Percentiles rank a stretch among this genome's conserved stretches.
Evolutionary conservation across 2,329 filamentous ascomycete genomes (phyloP).

Genomic region (Aquanectria penicillioides): DNA sequence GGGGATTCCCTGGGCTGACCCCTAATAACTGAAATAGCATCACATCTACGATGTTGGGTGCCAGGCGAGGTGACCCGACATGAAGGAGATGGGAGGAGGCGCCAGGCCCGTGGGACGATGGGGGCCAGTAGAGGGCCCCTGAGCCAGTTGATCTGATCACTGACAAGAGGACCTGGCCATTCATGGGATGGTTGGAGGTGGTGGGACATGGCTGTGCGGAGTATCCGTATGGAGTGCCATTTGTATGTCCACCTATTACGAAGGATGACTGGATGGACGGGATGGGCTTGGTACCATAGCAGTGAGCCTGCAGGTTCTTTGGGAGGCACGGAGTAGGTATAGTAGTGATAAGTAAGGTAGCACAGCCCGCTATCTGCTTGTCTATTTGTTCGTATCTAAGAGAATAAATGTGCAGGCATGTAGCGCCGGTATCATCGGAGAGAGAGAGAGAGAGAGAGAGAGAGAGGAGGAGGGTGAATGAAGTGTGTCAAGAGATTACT

Average conservation of each 20-base stretch:
- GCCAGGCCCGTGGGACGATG: slow-evolving; percentile 16
- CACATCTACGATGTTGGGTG: slow-evolving; percentile 6
- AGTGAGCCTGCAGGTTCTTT: no score
- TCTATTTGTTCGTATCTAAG: no score
- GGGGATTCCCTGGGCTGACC: slow-evolving; percentile 4
- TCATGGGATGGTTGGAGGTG: background rate
- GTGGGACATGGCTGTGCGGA: background rate
- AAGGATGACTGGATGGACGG: no score
- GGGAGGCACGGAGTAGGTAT: no score
- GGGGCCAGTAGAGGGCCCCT: slow-evolving; percentile 2
- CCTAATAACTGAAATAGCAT: slow-evolving; percentile 16
- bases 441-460: background rate
- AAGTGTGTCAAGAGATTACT: no score
- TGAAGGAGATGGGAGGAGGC: background rate
- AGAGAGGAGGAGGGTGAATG: background rate
- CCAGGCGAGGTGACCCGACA: background rate
- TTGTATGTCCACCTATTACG: no score
- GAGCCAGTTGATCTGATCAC: slow-evolving; percentile 14
- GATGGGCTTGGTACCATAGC: no score
- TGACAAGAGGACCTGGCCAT: background rate
- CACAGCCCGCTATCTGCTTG: no score
- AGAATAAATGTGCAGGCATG: no score
- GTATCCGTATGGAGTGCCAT: no score
- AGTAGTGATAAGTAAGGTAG: no score
- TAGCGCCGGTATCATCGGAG: no score